Evolutionary conservation across 257 asterid genomes (phyloP).

Genomic region (Thymus mandschuricus): DNA sequence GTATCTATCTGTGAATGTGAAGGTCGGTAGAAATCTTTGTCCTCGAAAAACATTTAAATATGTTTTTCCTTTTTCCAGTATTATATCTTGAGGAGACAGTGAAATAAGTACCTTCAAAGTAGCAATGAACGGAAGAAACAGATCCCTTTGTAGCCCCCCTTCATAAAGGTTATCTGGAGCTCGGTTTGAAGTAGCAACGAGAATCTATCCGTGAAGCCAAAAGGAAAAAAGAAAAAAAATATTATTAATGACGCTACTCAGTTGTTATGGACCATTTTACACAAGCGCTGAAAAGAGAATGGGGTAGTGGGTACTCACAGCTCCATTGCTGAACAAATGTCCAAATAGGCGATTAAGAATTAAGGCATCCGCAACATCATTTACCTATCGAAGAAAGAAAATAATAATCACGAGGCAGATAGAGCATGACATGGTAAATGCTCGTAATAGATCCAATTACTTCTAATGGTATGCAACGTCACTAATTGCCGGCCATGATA

Average conservation of each 20-base stretch:
- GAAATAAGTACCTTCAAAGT: conserved; percentile 63
- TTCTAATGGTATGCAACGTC: background rate
- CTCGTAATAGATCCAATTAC: background rate
- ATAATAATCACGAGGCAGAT: background rate
- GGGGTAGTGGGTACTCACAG: conserved; percentile 54
- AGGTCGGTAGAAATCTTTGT: background rate
- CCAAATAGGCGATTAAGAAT: conserved; percentile 79
- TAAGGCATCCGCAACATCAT: conserved; percentile 90
- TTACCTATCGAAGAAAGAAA: conserved; percentile 54
- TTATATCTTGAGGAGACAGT: background rate
- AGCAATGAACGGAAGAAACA: conserved; percentile 86
- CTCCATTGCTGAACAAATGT: conserved; percentile 76
- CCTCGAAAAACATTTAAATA: background rate
- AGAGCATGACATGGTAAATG: background rate
- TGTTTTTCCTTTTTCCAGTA: conserved; percentile 18
- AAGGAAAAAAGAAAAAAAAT: conserved; percentile 19
- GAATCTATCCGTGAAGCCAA: conserved; percentile 53
- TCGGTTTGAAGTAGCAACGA: conserved; percentile 90
- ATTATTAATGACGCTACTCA: conserved; percentile 9
- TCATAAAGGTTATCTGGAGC: conserved; percentile 94
- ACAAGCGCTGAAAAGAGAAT: background rate
- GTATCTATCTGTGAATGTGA: background rate
- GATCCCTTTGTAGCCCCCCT: conserved; percentile 91
- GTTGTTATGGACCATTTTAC: conserved; percentile 14
- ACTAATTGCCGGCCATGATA: background rate